A percentile compares a stretch with the other conserved stretches of the same genome.
phyloP scores from a whole-genome alignment of 1,284 basidiomycete species.

The Coniferiporia weirii region DNA sequence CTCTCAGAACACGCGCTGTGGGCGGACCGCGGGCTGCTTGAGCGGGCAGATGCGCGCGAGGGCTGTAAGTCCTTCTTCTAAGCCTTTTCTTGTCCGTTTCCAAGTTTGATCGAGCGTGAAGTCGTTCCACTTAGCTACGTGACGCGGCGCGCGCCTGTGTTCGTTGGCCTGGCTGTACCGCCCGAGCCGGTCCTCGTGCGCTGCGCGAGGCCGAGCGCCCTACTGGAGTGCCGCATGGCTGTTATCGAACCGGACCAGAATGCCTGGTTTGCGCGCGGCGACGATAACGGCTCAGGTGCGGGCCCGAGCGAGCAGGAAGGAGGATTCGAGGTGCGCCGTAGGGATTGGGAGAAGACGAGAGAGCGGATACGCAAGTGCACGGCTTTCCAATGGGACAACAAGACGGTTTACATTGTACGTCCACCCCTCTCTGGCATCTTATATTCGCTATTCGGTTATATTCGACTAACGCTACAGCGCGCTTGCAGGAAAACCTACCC shows the following conservation, averaged over 20 bases:
- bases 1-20: conserved; percentile 64
- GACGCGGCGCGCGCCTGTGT: neutral
- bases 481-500: conserved; percentile 64
- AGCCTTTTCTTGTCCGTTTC: conserved; percentile 8
- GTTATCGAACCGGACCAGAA: conserved; percentile 38
- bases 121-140: conserved; percentile 51
- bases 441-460: neutral
- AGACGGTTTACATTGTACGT: conserved; percentile 63
- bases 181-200: conserved; percentile 49
- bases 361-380: conserved; percentile 30
- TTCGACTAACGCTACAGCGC: neutral
- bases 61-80: conserved; percentile 42
- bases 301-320: conserved; percentile 23
- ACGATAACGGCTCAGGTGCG: conserved; percentile 23
- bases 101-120: conserved; percentile 29
- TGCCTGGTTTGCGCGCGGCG: conserved; percentile 31
- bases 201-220: conserved; percentile 36
- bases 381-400: conserved; percentile 51
- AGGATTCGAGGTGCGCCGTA: conserved; percentile 57
- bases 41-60: conserved; percentile 39
- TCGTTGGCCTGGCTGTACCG: conserved; percentile 22
- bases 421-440: neutral
- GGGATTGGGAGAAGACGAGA: conserved; percentile 34
- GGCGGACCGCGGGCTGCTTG: conserved; percentile 47
- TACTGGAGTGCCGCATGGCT: conserved; percentile 57